Conservation (phyloP, 2,329 filamentous ascomycete species). For the Phyllosticta paracitricarpa region DNA sequence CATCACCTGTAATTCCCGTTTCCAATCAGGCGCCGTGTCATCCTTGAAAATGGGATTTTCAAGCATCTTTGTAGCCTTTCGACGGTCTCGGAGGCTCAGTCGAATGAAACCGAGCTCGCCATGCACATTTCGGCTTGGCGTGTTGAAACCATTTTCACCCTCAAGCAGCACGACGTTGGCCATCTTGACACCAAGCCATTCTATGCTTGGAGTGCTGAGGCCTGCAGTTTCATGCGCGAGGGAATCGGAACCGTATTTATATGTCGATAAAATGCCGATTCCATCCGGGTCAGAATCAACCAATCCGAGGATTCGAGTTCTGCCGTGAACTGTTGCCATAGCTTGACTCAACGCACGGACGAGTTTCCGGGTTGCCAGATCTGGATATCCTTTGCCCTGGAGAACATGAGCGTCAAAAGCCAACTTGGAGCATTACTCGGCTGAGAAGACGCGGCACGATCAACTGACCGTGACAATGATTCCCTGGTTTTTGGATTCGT, state of each 20-base stretch:
- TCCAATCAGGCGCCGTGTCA: constrained; percentile 31
- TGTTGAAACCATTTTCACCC: background rate
- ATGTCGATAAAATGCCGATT: constrained; percentile 61
- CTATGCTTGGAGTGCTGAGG: constrained; percentile 40
- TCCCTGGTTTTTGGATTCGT: constrained; percentile 42
- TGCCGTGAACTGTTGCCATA: constrained; percentile 13
- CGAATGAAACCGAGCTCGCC: constrained; percentile 35
- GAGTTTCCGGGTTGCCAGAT: constrained; percentile 59
- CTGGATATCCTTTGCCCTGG: constrained; percentile 74
- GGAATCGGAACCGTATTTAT: constrained; percentile 57
- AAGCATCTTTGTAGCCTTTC: constrained; percentile 46
- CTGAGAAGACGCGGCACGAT: background rate
- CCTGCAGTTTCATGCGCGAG: constrained; percentile 49
- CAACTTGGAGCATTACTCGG: too few relatives aligned
- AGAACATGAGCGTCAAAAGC: constrained; percentile 11
- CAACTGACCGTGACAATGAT: constrained; percentile 55
- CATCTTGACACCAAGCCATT: constrained; percentile 54
- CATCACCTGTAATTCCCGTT: constrained; percentile 59
- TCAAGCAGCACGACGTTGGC: constrained; percentile 14
- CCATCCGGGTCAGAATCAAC: constrained; percentile 73
- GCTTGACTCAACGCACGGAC: constrained; percentile 39
- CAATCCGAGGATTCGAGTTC: constrained; percentile 48
- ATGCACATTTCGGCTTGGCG: constrained; percentile 14
- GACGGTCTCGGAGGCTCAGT: constrained; percentile 49
- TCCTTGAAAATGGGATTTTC: constrained; percentile 26